Evolutionary conservation across 306 rosid species (phyloP), one percentile per base, ranked within the genome.

Genomic region (Rubus parviflorus): DNA sequence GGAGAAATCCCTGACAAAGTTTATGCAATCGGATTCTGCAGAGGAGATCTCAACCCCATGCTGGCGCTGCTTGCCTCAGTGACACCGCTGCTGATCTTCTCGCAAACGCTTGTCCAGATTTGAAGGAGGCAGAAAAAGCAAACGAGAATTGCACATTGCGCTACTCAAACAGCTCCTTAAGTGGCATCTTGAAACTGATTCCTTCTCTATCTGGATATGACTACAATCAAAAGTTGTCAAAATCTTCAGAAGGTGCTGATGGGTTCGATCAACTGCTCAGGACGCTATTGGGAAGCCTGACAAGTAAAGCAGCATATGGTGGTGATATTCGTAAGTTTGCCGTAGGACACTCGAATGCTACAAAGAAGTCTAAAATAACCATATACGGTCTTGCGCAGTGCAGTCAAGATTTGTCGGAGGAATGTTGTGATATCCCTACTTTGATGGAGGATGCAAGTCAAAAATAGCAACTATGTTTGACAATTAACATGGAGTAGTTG

Each of bases 101-200:
- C 35, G 4, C 11, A 10, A 48, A 11, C 40, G 25, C 17, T 22
- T 77, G 81, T 30, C 81, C 75, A 6, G 45, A 42, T 41, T 45
- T 56, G 8, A 77, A 69, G 75, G 81, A 77, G 47, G 75, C 70
- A 5, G 19, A 56, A 7, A 56, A 20, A 20, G 4, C n/a, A n/a
- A n/a, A n/a, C n/a, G n/a, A n/a, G n/a, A n/a, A 57, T 25, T 77
- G 81, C 38, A 68, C 52, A 75, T 5, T 77, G 40, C 81, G 75
- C 48, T 77, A 54, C 81, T 77, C 81, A 23, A 46, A 68, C 14
- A 19, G 1, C 16, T 57, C 81, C 4, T 42, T 69, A 7, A n/a
- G 23, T 17, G 62, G 75, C 41, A 14, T 4, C 7, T 25, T 12
- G 11, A 38, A 23, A 69, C 2, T 35, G 19, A 17, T 4, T 4